Evolutionary conservation across 2,329 filamentous ascomycete species (phyloP), one percentile per base, ranked within the genome.

Genomic region (Fusarium pseudonygamai): DNA sequence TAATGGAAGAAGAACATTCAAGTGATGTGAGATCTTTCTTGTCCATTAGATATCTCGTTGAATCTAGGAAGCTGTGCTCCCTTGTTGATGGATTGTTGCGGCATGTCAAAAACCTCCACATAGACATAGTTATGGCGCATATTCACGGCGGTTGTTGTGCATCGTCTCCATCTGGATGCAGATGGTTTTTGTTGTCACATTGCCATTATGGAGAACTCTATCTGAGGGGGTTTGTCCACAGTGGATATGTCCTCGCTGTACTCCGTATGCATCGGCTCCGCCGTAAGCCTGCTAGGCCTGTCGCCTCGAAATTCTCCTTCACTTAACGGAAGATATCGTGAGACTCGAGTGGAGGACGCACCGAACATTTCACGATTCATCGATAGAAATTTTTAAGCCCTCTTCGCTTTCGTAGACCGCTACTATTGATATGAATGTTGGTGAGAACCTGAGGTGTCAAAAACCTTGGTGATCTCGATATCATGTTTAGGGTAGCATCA

Each of bases 191-290:
- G 37, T 45, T 45, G 37, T 60, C 53, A 65, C 43, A 50, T 60
- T 70, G 37, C 60, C 66, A 66, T 70, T 56, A 56, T 58, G 57
- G 59, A 67, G 58, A 43, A 57, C 24, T 49, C 28, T 22, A 30
- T 45, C 49, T 39, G 55, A 67, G 46, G 16, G 43, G 32, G 62
- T 64, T 74, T 73, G 67, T 59, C 67, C 71, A 71, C 58, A 71
- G 58, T 73, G 71, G 71, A 30, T 42, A 71, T 58, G 59, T n/a
- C 46, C 40, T 67, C 40, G 42, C n/a, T n/a, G n/a, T n/a, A n/a
- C n/a, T n/a, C n/a, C n/a, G n/a, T 47, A 56, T 70, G 56, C 43
- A 56, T 73, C 60, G 57, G 65, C 60, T 71, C 70, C 66, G 70
- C 71, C 66, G 60, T 56, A 43, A 58, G 52, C 43, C 36, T 45